Percentiles rank a stretch among this genome's conserved stretches.
Conservation (phyloP, 2,329 filamentous ascomycete genomes). For the Conoideocrella luteorostrata region DNA sequence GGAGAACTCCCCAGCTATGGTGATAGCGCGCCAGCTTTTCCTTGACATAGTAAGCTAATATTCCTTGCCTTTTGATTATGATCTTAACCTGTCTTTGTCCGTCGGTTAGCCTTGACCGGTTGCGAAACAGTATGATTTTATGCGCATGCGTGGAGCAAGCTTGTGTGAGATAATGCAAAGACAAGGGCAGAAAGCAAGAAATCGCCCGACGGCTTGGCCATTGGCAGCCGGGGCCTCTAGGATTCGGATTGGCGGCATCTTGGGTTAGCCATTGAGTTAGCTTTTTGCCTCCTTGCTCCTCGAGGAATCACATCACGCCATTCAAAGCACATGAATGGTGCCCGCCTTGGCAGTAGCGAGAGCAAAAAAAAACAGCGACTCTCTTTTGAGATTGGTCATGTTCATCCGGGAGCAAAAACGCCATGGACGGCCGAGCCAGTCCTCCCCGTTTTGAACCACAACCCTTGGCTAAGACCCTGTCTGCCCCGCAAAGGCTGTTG, state of each 20-base stretch:
- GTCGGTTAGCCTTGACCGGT: not conserved
- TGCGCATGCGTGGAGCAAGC: not conserved
- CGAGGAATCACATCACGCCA: constrained; percentile 17
- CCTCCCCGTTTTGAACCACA: not conserved
- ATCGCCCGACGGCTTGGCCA: constrained; percentile 1
- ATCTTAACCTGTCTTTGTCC: too few species aligned
- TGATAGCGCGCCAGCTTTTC: too few species aligned
- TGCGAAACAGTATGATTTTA: not conserved
- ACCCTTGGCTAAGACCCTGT: not conserved
- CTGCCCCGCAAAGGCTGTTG: constrained; percentile 6
- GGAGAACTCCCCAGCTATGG: too few species aligned
- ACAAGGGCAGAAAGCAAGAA: not conserved
- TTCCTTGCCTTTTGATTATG: too few species aligned
- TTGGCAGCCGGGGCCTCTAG: not conserved
- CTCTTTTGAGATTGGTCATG: not conserved
- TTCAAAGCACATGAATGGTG: constrained; percentile 21
- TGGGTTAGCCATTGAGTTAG: not conserved
- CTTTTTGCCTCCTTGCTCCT: not conserved
- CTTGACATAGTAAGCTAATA: too few species aligned
- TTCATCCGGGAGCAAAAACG: not conserved
- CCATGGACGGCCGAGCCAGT: not conserved
- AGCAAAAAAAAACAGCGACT: too few species aligned
- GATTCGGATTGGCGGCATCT: not conserved
- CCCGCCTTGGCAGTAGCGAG: constrained; percentile 9
- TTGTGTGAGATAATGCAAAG: not conserved